Evolutionary conservation across 2,329 filamentous ascomycete genomes (phyloP), one percentile per base, ranked within the genome.

Genomic region (Fusarium odoratissimum): DNA sequence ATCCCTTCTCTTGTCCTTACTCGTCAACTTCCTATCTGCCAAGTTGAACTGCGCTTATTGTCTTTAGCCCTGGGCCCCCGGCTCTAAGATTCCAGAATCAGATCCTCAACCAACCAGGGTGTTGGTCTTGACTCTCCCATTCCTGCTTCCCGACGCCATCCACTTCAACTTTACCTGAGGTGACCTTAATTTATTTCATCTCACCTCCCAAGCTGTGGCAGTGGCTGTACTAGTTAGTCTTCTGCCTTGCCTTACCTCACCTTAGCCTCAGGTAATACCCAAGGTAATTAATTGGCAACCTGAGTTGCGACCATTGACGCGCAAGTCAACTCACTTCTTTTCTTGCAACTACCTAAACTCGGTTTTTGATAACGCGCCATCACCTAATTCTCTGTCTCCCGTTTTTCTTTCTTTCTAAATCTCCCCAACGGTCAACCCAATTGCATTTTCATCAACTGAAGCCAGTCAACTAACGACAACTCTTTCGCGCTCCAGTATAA

Each of bases 101-200:
- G 68, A 77, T 77, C 55, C 64, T 77, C 67, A 69, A 67, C 75
- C 75, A 77, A 77, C 75, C 75, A 77, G 75, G 71, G 60, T 75
- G 44, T 73, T 54, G 51, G 49, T 68, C 72, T 64, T 66, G 56
- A 59, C 57, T 73, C 60, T 73, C 64, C 74, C 74, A 77, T 77
- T 77, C 75, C 75, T 76, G 71, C 57, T 73, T 73, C 57, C 66
- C 42, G 35, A 60, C 61, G 30, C 60, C 65, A 69, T 69, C 65
- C 67, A 65, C 65, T 69, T 54, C 48, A 40, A 56, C 41, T 54
- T 61, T 67, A 59, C 61, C 44, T 67, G 62, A 67, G 48, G 30
- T 68, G 49, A 60, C 60, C 42, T 49, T 54, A 48, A 31, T 35
- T 64, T 59, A 55, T 63, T 67, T 64, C 23, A 56, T 54, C 33